These are phyloP conservation scores for Xylaria longipes DNA, from an alignment of 495 filamentous ascomycete species.

Conservation along the genomic window DNA sequence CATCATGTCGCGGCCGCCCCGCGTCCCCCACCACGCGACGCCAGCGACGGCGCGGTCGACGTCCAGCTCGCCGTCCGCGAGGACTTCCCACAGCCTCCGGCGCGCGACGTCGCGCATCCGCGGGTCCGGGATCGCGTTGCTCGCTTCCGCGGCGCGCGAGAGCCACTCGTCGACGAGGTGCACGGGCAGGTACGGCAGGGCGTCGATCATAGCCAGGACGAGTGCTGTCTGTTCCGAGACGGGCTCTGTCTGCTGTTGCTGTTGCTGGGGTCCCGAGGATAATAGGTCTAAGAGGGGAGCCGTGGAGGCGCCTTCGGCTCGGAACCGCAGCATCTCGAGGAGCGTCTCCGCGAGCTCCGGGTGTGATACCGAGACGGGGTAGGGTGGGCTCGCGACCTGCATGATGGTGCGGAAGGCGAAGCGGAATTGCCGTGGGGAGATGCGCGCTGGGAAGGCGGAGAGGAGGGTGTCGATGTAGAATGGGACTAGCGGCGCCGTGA, in stretches of 20 bases:
- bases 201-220: conserved; percentile 80
- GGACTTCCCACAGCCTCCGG: conserved; percentile 81
- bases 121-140: conserved; percentile 67
- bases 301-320: conserved; percentile 58
- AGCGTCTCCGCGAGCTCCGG: conserved; percentile 79
- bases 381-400: conserved; percentile 84
- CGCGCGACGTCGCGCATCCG: conserved; percentile 69
- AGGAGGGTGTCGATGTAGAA: conserved; percentile 89
- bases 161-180: conserved; percentile 68
- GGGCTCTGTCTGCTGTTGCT: conserved; percentile 26
- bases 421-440: conserved; percentile 89
- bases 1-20: conserved; percentile 49
- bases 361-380: conserved; percentile 69
- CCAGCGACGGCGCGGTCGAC: conserved; percentile 80
- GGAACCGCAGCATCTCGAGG: conserved; percentile 79
- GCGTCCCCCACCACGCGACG: conserved; percentile 82
- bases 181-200: conserved; percentile 75
- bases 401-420: conserved; percentile 91
- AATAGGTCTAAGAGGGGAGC: conserved; percentile 39
- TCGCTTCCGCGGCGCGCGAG: conserved; percentile 70
- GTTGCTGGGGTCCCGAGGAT: conserved; percentile 24
- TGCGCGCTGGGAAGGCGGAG: conserved; percentile 78
- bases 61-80: conserved; percentile 90
- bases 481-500: conserved; percentile 76
- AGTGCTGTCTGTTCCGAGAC: conserved; percentile 85